phyloP scores from a whole-genome alignment of 768 basidiomycete species.

The Dacryopinax primogenitus region DNA sequence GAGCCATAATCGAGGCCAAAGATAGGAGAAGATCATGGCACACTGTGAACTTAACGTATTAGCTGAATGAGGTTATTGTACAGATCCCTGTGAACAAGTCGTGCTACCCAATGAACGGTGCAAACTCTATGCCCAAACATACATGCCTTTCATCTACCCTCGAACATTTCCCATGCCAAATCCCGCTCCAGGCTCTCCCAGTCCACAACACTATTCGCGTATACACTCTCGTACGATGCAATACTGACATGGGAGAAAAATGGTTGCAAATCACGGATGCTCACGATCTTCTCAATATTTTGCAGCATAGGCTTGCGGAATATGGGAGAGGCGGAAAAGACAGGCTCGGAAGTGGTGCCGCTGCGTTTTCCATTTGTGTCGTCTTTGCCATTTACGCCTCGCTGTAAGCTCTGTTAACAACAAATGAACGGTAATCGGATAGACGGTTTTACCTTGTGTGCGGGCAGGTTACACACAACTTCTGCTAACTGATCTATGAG shows the following conservation, averaged over 20 bases:
- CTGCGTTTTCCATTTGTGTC: neutral
- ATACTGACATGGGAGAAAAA: conserved; percentile 89
- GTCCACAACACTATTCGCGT: conserved; percentile 70
- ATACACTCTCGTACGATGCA: conserved; percentile 79
- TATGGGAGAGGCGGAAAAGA: conserved; percentile 22
- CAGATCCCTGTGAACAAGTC: too few species aligned
- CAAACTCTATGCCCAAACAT: too few species aligned
- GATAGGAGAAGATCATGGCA: too few species aligned
- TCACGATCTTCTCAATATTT: conserved; percentile 58
- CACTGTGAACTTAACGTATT: too few species aligned
- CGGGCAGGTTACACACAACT: conserved; percentile 56
- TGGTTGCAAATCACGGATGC: conserved; percentile 69
- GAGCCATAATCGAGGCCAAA: too few species aligned
- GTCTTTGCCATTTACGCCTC: neutral
- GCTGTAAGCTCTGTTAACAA: neutral
- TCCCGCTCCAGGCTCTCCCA: conserved; percentile 80
- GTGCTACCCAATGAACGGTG: too few species aligned
- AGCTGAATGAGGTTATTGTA: too few species aligned
- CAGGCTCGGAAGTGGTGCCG: neutral
- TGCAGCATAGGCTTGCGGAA: conserved; percentile 66
- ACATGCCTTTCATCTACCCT: conserved; percentile 33
- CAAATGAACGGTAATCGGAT: neutral
- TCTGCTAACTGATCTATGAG: conserved; percentile 87
- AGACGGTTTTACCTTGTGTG: conserved; percentile 5
- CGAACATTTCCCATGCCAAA: conserved; percentile 81